Evolutionary conservation across 2,329 filamentous ascomycete species (phyloP), one percentile per base, ranked within the genome.

Genomic region (Mariannaea elegans): DNA sequence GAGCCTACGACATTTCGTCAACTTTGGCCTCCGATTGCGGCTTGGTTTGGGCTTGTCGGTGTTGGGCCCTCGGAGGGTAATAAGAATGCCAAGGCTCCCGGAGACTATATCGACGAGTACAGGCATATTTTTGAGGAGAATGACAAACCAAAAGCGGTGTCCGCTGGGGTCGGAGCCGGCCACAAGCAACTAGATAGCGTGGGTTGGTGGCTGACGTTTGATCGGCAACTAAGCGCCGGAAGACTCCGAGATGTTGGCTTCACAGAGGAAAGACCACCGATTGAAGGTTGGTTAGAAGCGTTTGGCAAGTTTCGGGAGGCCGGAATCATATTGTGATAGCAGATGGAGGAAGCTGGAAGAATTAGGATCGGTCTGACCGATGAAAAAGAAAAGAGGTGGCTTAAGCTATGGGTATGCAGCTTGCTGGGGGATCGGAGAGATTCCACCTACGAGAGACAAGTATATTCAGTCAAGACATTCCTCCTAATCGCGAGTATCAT

Each of bases 171-270:
- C 4, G 75, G 77, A 0, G 71, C 65, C 7, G 78, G 78, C 0
- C 68, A 70, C 19, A 61, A 70, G 54, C 73, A 82, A 65, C 61
- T 82, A 41, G 75, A 82, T 65, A 72, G 76, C 59, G 71, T 82
- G n/a, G 77, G 80, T 23, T 76, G 75, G 69, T 77, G 80, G 79
- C 69, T 83, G 48, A 77, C 75, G 6, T 82, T 83, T 61, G 80
- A 84, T 60, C 73, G 81, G 21, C 78, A 82, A 49, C 67, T 83
- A 64, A 80, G 78, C 53, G 66, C 80, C 46, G 71, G 76, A 21
- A 77, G 73, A 27, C 67, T 82, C 12, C 73, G 76, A 18, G 68
- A 67, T 7, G 68, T 74, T 4, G 78, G 78, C 1, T 84, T 81
- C 48, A 67, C 63, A 4, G 77, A 75, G 31, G 71, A 80, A 46